Conservation (phyloP, 352 stramenopile genomes). For the Pythium monospermum region DNA sequence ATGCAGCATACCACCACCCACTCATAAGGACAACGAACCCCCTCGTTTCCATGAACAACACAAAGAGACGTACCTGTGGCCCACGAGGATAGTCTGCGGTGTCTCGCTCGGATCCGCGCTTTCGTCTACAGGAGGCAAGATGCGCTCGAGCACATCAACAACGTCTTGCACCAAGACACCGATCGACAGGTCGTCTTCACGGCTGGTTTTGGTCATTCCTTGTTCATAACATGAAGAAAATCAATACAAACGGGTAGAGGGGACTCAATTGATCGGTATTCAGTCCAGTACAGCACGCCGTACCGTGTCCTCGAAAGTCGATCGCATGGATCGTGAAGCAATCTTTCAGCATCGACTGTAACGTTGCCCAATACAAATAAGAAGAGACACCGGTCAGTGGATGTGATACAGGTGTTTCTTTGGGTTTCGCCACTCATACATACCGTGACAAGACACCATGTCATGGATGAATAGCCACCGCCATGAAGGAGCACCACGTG, state of each 20-base stretch:
- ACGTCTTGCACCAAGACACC: conserved; percentile 65
- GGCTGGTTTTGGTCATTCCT: conserved; percentile 48
- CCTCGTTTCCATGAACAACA: no score
- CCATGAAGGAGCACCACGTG: conserved; percentile 82
- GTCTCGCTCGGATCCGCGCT: conserved; percentile 23
- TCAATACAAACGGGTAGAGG: background rate
- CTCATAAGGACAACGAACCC: no score
- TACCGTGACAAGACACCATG: conserved; percentile 77
- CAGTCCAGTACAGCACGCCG: background rate
- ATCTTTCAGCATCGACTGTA: conserved; percentile 67
- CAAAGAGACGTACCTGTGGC: conserved; percentile 69
- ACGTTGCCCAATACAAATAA: no score
- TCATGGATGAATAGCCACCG: conserved; percentile 83
- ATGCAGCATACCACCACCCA: no score
- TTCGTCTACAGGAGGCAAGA: conserved; percentile 34
- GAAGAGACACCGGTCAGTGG: background rate
- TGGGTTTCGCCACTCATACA: background rate
- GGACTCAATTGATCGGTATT: background rate
- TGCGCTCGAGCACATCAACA: conserved; percentile 43
- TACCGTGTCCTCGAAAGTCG: conserved; percentile 80
- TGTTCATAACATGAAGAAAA: background rate
- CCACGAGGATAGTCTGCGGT: conserved; percentile 65
- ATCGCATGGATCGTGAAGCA: conserved; percentile 76
- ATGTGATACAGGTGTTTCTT: background rate
- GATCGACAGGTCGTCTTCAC: conserved; percentile 74